Evolutionary conservation across 805 yeast species (phyloP).

Genomic region (Nakazawaea wyomingensis): DNA sequence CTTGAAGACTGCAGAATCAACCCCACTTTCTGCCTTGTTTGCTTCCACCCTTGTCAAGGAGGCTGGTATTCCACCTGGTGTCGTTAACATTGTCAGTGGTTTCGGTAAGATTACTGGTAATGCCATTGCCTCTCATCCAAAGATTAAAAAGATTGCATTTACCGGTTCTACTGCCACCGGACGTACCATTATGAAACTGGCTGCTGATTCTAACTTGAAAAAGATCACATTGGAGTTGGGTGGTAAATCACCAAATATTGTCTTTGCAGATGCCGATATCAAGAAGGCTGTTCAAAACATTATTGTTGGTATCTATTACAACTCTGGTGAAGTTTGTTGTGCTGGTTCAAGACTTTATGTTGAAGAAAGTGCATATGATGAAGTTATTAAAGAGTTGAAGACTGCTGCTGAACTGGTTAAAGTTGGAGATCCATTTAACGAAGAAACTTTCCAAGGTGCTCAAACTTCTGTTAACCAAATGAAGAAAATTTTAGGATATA

Average conservation of each 20-base stretch:
- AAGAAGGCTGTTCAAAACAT: constrained; percentile 60
- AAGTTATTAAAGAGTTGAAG: constrained; percentile 54
- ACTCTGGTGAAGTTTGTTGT: constrained; percentile 92
- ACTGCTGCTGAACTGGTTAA: constrained; percentile 43
- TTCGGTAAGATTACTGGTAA: constrained; percentile 82
- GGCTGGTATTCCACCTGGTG: constrained; percentile 92
- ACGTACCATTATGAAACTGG: constrained; percentile 63
- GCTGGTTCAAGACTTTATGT: constrained; percentile 88
- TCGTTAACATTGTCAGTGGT: constrained; percentile 81
- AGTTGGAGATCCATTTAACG: constrained; percentile 79
- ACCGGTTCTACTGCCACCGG: constrained; percentile 93
- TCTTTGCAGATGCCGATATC: constrained; percentile 70
- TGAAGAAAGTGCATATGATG: constrained; percentile 67
- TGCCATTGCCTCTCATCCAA: constrained; percentile 71
- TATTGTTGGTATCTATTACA: constrained; percentile 74
- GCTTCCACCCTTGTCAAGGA: constrained; percentile 63
- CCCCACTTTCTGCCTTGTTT: constrained; percentile 83
- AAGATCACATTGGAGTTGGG: constrained; percentile 83
- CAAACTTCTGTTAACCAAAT: constrained; percentile 67
- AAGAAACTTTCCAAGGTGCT: constrained; percentile 66
- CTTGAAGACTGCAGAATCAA: constrained; percentile 86
- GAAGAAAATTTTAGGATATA: constrained; percentile 57
- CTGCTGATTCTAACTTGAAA: constrained; percentile 66
- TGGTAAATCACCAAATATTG: constrained; percentile 86
- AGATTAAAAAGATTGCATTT: constrained; percentile 85